phyloP scores from a whole-genome alignment of 73 alveolate species.

The Durusdinium trenchii region DNA sequence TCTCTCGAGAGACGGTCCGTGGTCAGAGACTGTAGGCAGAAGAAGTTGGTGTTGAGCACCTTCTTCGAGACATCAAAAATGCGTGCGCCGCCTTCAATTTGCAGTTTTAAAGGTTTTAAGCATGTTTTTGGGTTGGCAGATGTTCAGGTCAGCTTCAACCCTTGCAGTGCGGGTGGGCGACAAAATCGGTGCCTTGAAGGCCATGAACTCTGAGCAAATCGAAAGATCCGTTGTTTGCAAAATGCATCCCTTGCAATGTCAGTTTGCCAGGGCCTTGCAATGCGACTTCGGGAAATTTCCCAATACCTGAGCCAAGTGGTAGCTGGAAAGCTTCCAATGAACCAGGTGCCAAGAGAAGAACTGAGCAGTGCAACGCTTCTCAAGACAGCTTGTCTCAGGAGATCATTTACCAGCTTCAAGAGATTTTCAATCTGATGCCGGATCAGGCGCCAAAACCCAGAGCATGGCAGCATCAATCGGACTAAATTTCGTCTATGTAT shows the following conservation, averaged over 20 bases:
- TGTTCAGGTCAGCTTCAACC: conserved; percentile 83
- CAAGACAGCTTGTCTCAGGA: conserved; percentile 21
- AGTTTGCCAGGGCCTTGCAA: conserved; percentile 69
- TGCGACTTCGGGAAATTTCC: conserved; percentile 90
- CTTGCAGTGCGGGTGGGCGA: conserved; percentile 95
- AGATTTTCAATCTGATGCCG: conserved; percentile 95
- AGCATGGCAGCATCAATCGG: too few relatives aligned
- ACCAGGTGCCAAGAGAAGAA: conserved; percentile 18
- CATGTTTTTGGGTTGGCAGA: background rate
- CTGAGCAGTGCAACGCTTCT: background rate
- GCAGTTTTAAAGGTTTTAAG: background rate
- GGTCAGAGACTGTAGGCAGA: conserved; percentile 99
- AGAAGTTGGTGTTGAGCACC: conserved; percentile 99
- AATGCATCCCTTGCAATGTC: background rate
- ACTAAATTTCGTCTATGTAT: too few relatives aligned
- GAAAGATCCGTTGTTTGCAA: background rate
- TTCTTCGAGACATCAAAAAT: conserved; percentile 99
- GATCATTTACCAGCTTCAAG: conserved; percentile 92
- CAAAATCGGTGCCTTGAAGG: conserved; percentile 91
- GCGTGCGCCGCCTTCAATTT: conserved; percentile 16
- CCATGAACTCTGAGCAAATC: background rate
- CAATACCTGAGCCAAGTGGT: conserved; percentile 93
- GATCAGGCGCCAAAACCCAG: conserved; percentile 83
- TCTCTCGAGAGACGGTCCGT: too few relatives aligned
- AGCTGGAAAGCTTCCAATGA: conserved; percentile 95